Base-by-base conservation (phyloP, 495 filamentous ascomycete species). In the Cercophora sp. region DNA sequence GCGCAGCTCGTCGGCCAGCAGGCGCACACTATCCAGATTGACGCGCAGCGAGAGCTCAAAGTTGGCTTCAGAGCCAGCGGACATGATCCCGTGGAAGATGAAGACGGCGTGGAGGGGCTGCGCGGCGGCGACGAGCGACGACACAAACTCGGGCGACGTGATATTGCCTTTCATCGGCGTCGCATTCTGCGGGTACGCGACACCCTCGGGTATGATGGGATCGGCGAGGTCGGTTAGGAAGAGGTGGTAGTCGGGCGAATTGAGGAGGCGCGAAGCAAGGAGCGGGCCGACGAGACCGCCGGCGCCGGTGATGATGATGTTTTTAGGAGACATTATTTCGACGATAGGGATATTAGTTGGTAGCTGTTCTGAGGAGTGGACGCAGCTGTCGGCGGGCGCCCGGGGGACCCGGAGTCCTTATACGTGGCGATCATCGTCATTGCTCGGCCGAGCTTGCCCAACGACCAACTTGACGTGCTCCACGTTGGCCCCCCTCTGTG, bases 51-150 rank as follows among this genome's bases (percentile, higher is more conserved):
- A 87, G 11, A 88, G 74, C 39, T 89, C 85, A 59, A 87, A 84
- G 64, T 92, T 78, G 20, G 82, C 82, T 63, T 94, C 89, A 15
- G 83, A 76, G 39, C 84, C 85, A 18, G 82, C 79, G 29, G 85
- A 89, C 88, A 92, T 91, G 69, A 94, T 89, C 40, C 89, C 89
- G 68, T 94, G 89, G 58, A 94, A 82, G 48, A 91, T 64, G 71
- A 87, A 91, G 59, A 88, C 74, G 13, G 82, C 84, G 56, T 81
- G 73, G 0, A 88, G 70, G 9, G 73, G 77, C 9, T 65, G 60
- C 18, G 70, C 64, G 8, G 68, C 56, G 13, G 69, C 57, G 13
- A 86, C 70, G 15, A 87, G 72, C 26, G 58, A 43, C 26, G 61
- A 54, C 5, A 79, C 62, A 52, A 78, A 79, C 4, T 72, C 51